Base-by-base conservation (phyloP, 2,329 filamentous ascomycete species). In the Xylaria polymorpha region DNA sequence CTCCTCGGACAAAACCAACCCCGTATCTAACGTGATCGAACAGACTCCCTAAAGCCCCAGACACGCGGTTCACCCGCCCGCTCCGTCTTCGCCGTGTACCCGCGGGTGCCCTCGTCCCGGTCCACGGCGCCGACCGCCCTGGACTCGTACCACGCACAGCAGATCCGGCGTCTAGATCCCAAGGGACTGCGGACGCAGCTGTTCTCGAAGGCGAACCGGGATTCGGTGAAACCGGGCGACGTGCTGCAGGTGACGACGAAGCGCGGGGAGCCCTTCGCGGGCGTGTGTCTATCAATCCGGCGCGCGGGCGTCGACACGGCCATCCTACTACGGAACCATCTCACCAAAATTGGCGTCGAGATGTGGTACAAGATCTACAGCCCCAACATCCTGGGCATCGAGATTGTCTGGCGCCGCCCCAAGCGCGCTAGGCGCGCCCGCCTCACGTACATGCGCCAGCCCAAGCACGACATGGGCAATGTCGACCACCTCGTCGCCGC, bases 341-440 rank as follows among this genome's bases (percentile, higher is more conserved):
- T 99, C 75, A 94, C 93, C 74, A 89, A 92, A 75, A 89, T 97
- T 7, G 93, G 93, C 69, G 93, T 97, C 69, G 96, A 99, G 87
- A 96, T 97, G 93, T 97, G 94, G 91, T 94, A 92, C 82, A 99
- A 99, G 86, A 86, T 98, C 68, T 98, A 96, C 85, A 93, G 90
- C 78, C 95, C 95, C 69, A 92, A 93, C 78, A 91, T 98, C 39
- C 90, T 92, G 79, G 93, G 93, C 72, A 94, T 99, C 77, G 95
- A 99, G 83, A 91, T 99, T 75, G 92, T 98, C 81, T 93, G 97
- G 88, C 86, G 95, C 76, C 87, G 89, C 72, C 87, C 88, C 78
- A 96, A 94, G 91, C 89, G 94, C 80, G 93, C 94, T 73, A 91
- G 94, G 79, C 89, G 96, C 77, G 95, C 94, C 32, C 87, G 94